Conservation (phyloP, 306 rosid species). For the Quillaja saponaria region DNA sequence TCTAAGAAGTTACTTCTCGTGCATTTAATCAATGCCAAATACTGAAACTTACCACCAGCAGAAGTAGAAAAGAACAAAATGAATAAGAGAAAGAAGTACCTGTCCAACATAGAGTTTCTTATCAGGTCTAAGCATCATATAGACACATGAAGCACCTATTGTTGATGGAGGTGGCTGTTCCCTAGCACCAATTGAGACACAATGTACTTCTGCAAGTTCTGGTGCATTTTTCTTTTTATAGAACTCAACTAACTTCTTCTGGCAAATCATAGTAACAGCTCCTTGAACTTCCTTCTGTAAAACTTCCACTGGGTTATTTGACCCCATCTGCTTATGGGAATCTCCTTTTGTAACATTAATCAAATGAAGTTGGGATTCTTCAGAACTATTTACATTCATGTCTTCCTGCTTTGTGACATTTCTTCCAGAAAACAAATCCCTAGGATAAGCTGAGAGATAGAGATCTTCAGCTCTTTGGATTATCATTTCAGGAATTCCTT, state of each 20-base stretch:
- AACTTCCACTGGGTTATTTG: conserved; percentile 37
- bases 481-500: conserved; percentile 72
- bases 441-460: conserved; percentile 56
- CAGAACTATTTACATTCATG: conserved; percentile 35
- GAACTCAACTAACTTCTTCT: conserved; percentile 58
- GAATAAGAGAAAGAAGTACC: conserved; percentile 46
- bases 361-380: conserved; percentile 34
- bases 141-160: conserved; percentile 84
- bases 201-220: conserved; percentile 43
- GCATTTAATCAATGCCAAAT: background rate
- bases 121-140: conserved; percentile 78
- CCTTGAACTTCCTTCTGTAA: conserved; percentile 55
- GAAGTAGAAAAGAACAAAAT: background rate
- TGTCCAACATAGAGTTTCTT: conserved; percentile 76
- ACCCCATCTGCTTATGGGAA: conserved; percentile 30
- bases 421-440: conserved; percentile 39
- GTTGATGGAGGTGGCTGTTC: conserved; percentile 92
- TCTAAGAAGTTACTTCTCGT: no score
- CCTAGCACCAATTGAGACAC: conserved; percentile 56
- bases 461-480: conserved; percentile 78
- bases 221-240: conserved; percentile 32
- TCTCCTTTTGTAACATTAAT: conserved; percentile 17
- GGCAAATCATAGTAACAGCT: conserved; percentile 69
- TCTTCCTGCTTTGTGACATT: conserved; percentile 35
- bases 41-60: no score